Percentiles rank a stretch among this genome's conserved stretches.
These are phyloP conservation scores for Pyrenopolyporus hunteri DNA, from an alignment of 495 filamentous ascomycete genomes.

Conservation along the genomic window DNA sequence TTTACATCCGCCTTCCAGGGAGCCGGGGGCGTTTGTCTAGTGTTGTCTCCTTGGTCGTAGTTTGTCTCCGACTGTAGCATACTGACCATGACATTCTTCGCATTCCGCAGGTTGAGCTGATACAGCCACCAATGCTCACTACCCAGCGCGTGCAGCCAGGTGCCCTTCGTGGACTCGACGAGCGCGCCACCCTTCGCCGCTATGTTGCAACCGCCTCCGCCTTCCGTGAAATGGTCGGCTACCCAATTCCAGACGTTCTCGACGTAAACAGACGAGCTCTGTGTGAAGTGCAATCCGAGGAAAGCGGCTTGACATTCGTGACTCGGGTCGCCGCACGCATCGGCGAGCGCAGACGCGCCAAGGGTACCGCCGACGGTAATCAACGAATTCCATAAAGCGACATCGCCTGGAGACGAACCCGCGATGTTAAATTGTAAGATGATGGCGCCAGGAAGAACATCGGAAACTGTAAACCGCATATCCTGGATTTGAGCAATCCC, in stretches of 20 bases:
- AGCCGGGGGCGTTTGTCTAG: slow-evolving; percentile 50
- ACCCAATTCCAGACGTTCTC: slow-evolving; percentile 78
- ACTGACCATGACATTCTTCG: slow-evolving; percentile 76
- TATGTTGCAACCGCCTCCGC: slow-evolving; percentile 51
- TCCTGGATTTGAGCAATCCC: slow-evolving; percentile 66
- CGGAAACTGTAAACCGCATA: slow-evolving; percentile 56
- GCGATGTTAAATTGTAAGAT: slow-evolving; percentile 65
- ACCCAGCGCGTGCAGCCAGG: slow-evolving; percentile 70
- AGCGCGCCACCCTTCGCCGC: slow-evolving; percentile 57
- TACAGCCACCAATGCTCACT: slow-evolving; percentile 79
- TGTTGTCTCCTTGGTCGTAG: slow-evolving; percentile 85
- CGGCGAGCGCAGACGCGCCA: slow-evolving; percentile 47
- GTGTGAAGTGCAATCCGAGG: slow-evolving; percentile 68
- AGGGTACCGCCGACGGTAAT: slow-evolving; percentile 66
- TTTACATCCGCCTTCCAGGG: slow-evolving; percentile 56
- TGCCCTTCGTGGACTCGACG: slow-evolving; percentile 62
- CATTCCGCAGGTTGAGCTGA: slow-evolving; percentile 74
- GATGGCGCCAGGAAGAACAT: slow-evolving; percentile 55
- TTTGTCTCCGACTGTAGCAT: slow-evolving; percentile 89
- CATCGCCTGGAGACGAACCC: slow-evolving; percentile 58
- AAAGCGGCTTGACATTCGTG: slow-evolving; percentile 65
- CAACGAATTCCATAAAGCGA: slow-evolving; percentile 66
- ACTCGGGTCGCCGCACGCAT: slow-evolving; percentile 49
- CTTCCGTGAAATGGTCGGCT: slow-evolving; percentile 75
- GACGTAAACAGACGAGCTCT: slow-evolving; percentile 62